phyloP scores from a whole-genome alignment of 441 rosid genomes.

The Erodium trifolium region DNA sequence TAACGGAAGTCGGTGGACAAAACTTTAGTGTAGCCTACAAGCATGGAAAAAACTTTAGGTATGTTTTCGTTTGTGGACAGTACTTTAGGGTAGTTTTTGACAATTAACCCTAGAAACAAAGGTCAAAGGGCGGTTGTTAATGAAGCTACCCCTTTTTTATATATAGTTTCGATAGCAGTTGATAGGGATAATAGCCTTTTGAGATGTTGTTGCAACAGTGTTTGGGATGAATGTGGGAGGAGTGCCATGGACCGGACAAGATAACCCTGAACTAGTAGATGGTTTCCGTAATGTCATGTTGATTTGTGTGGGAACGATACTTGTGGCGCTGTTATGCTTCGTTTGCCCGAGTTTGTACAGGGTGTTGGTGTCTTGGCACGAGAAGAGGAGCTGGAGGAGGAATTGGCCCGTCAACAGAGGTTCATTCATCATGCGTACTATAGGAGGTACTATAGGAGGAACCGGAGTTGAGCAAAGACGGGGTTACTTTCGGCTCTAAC shows the following conservation, averaged over 20 bases:
- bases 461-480: constrained; percentile 34
- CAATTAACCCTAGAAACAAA: too few relatives aligned
- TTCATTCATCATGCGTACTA: constrained; percentile 40
- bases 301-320: constrained; percentile 50
- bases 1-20: too few relatives aligned
- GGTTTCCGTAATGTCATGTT: constrained; percentile 86
- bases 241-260: constrained; percentile 91
- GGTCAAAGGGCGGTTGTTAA: too few relatives aligned
- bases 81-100: too few relatives aligned
- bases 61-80: too few relatives aligned
- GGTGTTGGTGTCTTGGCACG: constrained; percentile 41
- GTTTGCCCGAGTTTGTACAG: constrained; percentile 50
- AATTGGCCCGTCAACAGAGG: constrained; percentile 70
- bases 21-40: too few relatives aligned
- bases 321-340: constrained; percentile 54
- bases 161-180: too few relatives aligned
- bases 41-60: too few relatives aligned
- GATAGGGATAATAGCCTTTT: neutral
- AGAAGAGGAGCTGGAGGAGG: constrained; percentile 38
- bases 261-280: constrained; percentile 38
- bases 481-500: constrained; percentile 61
- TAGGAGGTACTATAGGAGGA: constrained; percentile 27
- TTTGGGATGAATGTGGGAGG: constrained; percentile 99
- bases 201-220: constrained; percentile 31
- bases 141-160: too few relatives aligned